phyloP scores from a whole-genome alignment of 1,139 yeast species.

The Pichia sp. region DNA sequence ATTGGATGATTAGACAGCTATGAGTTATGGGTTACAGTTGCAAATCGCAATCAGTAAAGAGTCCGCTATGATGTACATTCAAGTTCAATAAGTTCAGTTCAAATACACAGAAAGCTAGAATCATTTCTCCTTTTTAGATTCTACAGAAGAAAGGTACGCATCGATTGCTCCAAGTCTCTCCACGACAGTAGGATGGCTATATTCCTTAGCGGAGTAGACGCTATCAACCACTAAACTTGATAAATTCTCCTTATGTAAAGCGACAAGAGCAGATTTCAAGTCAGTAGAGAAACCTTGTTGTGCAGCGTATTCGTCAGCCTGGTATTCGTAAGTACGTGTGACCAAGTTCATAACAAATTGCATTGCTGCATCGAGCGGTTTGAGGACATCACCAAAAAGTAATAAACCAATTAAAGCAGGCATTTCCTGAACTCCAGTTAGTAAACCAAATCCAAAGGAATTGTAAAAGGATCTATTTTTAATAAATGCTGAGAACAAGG shows the following conservation, averaged over 20 bases:
- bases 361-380: constrained; percentile 67
- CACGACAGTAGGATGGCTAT: constrained; percentile 84
- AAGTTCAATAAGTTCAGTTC: no score
- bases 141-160: constrained; percentile 23
- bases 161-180: constrained; percentile 79
- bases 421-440: constrained; percentile 27
- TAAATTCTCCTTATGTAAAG: constrained; percentile 71
- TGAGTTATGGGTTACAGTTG: no score
- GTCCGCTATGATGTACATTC: no score
- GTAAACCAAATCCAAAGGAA: constrained; percentile 61
- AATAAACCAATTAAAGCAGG: constrained; percentile 80
- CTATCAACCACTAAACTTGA: constrained; percentile 83
- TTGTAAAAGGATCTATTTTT: constrained; percentile 69
- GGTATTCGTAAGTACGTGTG: constrained; percentile 82
- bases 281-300: constrained; percentile 63
- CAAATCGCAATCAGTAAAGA: no score
- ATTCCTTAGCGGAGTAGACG: constrained; percentile 81
- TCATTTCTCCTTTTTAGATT: constrained; percentile 17
- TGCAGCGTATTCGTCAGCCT: constrained; percentile 85
- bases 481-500: constrained; percentile 71
- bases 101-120: no score
- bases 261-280: constrained; percentile 66
- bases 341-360: constrained; percentile 61
- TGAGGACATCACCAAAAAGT: constrained; percentile 64
- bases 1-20: no score